Base-by-base conservation (phyloP, 176 grass and related monocot species). In the Dactylis glomerata region DNA sequence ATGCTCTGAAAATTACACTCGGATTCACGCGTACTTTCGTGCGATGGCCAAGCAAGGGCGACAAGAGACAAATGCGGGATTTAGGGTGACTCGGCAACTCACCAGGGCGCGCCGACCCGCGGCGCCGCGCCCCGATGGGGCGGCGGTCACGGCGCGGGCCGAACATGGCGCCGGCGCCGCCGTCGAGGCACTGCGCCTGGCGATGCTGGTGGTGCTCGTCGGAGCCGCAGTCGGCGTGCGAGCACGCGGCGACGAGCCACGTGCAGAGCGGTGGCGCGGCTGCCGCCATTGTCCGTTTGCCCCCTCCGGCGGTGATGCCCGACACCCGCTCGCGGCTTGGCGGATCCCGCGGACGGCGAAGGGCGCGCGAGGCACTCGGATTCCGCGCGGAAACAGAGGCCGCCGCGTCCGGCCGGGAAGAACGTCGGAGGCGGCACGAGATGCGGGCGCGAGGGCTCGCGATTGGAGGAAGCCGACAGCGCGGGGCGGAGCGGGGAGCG, bases 221-320 rank as follows among this genome's bases (percentile, higher is more conserved):
- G 34, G 76, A 69, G 55, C 75, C 85, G 71, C 75, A 92, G n/a
- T 86, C 87, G 70, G 91, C 83, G 5, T 92, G 86, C 71, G 88
- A 86, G 82, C 89, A 88, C 46, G 89, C 85, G 54, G 94, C 83
- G 36, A 97, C 94, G 32, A 94, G 85, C 92, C 94, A 97, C 68
- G 89, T 83, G 89, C 87, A 94, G 28, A 97, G 87, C 24, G 92
- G 92, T 69, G 87, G 82, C 85, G 87, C 87, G 42, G 87, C 82
- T 80, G 91, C 86, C 88, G 92, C 85, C 86, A 91, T 91, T 87
- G 85, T 50, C 69, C 55, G 6, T 67, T 37, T 19, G 54, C 27
- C 55, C 31, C 64, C n/a, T 7, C 5, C 4, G 31, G 54, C 4
- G 31, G 54, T 9, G 75, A 86, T 38, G 46, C 37, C 28, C 26